phyloP scores from a whole-genome alignment of 306 rosid species.

The Heteromeles arbutifolia region DNA sequence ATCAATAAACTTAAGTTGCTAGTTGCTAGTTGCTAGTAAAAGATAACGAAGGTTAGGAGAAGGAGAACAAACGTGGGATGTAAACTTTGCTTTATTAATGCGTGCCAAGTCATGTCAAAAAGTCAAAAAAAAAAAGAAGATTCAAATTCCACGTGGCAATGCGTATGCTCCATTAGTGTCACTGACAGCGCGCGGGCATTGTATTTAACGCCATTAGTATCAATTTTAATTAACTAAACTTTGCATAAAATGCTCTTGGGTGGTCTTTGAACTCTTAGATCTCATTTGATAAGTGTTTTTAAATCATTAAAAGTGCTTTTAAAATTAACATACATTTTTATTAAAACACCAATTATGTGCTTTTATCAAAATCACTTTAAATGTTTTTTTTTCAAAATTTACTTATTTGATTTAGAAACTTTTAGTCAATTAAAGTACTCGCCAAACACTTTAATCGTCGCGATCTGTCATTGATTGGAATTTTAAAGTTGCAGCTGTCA shows the following conservation, averaged over 20 bases:
- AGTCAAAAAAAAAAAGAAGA: slow-evolving; percentile 5
- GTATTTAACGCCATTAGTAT: neutral
- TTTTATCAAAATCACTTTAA: too few species aligned
- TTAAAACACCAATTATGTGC: too few species aligned
- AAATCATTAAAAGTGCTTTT: too few species aligned
- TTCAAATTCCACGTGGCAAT: slow-evolving; percentile 21
- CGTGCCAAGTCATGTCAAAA: slow-evolving; percentile 28
- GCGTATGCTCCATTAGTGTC: slow-evolving; percentile 27
- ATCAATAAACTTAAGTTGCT: neutral
- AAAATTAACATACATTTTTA: too few species aligned
- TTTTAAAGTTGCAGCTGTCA: neutral
- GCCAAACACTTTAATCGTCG: neutral
- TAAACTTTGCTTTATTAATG: neutral
- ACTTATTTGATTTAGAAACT: too few species aligned
- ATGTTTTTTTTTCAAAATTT: too few species aligned
- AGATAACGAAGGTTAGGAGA: neutral
- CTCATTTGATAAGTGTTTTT: too few species aligned
- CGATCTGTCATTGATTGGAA: neutral
- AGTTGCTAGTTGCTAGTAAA: too few species aligned
- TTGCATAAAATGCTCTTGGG: too few species aligned
- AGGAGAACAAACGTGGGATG: neutral
- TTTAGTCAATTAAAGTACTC: too few species aligned
- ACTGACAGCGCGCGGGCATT: neutral
- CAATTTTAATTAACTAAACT: too few species aligned
- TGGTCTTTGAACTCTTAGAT: too few species aligned